phyloP scores from a whole-genome alignment of 2,329 filamentous ascomycete genomes.

The Sporothrix pseudoabietina region DNA sequence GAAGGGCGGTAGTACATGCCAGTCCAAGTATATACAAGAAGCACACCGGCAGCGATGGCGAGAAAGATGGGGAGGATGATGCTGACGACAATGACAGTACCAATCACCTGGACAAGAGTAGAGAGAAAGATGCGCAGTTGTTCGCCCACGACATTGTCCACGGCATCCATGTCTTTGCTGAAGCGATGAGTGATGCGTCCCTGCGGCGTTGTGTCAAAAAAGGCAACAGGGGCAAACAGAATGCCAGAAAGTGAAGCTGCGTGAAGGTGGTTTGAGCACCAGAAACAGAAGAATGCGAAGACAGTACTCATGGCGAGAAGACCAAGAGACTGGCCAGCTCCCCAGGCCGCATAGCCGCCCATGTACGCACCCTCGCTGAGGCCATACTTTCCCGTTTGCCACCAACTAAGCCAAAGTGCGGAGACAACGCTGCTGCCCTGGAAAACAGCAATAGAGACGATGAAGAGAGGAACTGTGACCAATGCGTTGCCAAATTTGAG shows the following conservation, averaged over 20 bases:
- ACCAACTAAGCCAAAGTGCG: slow-evolving; percentile 69
- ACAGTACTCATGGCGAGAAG: slow-evolving; percentile 64
- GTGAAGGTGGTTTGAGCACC: slow-evolving; percentile 54
- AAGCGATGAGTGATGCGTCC: slow-evolving; percentile 98
- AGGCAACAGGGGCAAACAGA: slow-evolving; percentile 86
- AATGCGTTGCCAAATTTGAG: slow-evolving; percentile 61
- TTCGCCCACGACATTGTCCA: slow-evolving; percentile 93
- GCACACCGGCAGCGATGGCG: slow-evolving; percentile 82
- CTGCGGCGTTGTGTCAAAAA: slow-evolving; percentile 94
- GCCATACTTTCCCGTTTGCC: slow-evolving; percentile 61
- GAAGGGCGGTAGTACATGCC: slow-evolving; percentile 86
- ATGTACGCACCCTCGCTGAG: slow-evolving; percentile 49
- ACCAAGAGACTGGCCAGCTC: slow-evolving; percentile 55
- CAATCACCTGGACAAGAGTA: slow-evolving; percentile 67
- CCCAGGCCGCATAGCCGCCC: slow-evolving; percentile 62
- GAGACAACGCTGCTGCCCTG: slow-evolving; percentile 66
- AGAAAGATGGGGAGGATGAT: slow-evolving; percentile 88
- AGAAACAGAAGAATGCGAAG: slow-evolving; percentile 45
- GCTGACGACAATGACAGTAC: slow-evolving; percentile 84
- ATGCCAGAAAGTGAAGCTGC: slow-evolving; percentile 34
- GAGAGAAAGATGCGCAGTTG: slow-evolving; percentile 75
- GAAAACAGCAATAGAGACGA: slow-evolving; percentile 54
- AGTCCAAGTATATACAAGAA: slow-evolving; percentile 76
- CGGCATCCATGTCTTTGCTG: slow-evolving; percentile 91
- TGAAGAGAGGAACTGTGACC: slow-evolving; percentile 57